Conservation (phyloP, 495 filamentous ascomycete species). For the Hypoxylon intermedium region DNA sequence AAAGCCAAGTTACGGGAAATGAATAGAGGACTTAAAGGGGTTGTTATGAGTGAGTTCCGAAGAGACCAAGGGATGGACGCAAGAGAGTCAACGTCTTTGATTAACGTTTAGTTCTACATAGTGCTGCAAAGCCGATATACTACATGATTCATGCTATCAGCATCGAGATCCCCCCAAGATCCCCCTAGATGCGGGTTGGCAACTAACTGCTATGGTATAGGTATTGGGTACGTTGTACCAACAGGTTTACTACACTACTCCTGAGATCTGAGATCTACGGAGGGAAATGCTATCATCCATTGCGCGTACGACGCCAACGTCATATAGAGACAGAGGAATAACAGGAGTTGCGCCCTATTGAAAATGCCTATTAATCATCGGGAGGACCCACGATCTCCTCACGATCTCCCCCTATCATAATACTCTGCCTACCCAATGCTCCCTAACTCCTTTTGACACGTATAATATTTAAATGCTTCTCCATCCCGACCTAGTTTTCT, state of each 20-base stretch:
- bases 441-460: background rate
- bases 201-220: constrained; percentile 3
- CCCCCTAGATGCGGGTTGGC: background rate
- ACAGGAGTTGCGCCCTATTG: constrained; percentile 7
- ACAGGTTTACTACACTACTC: constrained; percentile 12
- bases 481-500: background rate
- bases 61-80: background rate
- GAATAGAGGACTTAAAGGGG: constrained; percentile 2
- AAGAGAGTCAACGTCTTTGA: background rate
- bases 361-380: constrained; percentile 8
- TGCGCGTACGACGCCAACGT: constrained; percentile 21
- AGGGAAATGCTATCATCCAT: constrained; percentile 23
- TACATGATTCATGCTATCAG: constrained; percentile 1
- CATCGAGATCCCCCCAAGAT: background rate
- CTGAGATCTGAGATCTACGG: constrained; percentile 23
- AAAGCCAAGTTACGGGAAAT: constrained; percentile 4
- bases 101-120: background rate
- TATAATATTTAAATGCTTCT: no score
- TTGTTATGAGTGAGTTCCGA: constrained; percentile 7
- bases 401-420: background rate
- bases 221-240: background rate
- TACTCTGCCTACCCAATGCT: background rate
- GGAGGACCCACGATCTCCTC: constrained; percentile 2
- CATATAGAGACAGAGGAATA: constrained; percentile 14
- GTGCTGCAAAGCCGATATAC: background rate